Conservation (phyloP, 1,139 yeast species). For the Pichia sp. region DNA sequence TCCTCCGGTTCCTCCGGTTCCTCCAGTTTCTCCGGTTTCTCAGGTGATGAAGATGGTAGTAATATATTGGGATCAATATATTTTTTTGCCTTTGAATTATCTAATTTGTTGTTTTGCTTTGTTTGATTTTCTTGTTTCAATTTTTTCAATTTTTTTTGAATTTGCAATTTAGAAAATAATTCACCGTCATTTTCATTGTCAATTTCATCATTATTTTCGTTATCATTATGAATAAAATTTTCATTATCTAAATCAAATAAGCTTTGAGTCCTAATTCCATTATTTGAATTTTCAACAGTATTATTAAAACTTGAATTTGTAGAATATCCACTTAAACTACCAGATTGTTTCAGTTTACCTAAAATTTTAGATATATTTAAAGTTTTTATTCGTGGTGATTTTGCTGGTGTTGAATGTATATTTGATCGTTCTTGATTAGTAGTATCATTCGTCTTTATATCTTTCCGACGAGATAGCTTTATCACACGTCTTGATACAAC, state of each 20-base stretch:
- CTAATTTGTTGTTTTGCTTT: not conserved
- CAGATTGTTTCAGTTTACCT: constrained; percentile 6
- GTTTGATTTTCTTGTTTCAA: too few species aligned
- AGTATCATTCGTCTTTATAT: too few species aligned
- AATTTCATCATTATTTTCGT: not conserved
- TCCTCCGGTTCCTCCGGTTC: too few species aligned
- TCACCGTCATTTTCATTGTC: constrained; percentile 7
- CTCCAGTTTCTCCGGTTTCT: not conserved
- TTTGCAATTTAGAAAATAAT: not conserved
- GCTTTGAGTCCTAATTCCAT: constrained; percentile 5
- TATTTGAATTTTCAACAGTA: not conserved
- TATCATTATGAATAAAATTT: not conserved
- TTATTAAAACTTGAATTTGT: constrained; percentile 11
- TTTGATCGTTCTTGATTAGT: not conserved
- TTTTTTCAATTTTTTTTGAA: constrained; percentile 1
- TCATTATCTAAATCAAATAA: constrained; percentile 4
- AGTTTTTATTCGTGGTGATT: constrained; percentile 3
- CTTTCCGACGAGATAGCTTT: constrained; percentile 1
- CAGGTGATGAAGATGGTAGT: constrained; percentile 2
- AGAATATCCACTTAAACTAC: constrained; percentile 11
- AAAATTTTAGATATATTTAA: constrained; percentile 8
- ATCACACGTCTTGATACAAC: constrained; percentile 1
- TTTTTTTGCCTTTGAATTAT: not conserved
- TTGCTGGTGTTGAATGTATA: too few species aligned
- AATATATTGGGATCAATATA: not conserved